Conservation (phyloP, 1,139 yeast species). For the Debaryomycetaceae sp. region DNA sequence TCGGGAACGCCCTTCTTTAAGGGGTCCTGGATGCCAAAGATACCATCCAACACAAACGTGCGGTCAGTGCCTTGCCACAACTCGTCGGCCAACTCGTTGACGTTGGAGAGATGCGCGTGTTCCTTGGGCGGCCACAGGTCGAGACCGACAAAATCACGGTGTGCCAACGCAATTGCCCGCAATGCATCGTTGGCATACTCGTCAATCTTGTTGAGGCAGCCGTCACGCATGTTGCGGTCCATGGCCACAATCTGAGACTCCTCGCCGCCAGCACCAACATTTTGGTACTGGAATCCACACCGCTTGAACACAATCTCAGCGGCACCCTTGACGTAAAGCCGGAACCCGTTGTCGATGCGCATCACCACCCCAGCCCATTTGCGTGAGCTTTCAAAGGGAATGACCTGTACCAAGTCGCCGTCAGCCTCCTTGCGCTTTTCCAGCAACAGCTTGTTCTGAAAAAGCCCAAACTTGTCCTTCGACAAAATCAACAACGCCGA, state of each 20-base stretch:
- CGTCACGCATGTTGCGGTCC: slow-evolving; percentile 30
- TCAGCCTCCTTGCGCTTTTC: slow-evolving; percentile 32
- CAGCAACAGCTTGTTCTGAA: slow-evolving; percentile 35
- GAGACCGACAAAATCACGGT: slow-evolving; percentile 55
- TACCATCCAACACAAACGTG: slow-evolving; percentile 51
- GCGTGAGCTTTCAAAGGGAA: slow-evolving; percentile 89
- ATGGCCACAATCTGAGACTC: slow-evolving; percentile 10
- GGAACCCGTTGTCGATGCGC: slow-evolving; percentile 39
- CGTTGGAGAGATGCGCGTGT: slow-evolving; percentile 15
- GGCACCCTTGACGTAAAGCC: slow-evolving; percentile 85
- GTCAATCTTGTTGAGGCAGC: slow-evolving; percentile 45
- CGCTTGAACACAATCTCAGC: slow-evolving; percentile 76
- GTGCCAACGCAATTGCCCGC: slow-evolving; percentile 82
- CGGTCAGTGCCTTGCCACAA: slow-evolving; percentile 11
- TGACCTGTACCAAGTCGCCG: slow-evolving; percentile 54
- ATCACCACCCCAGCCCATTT: slow-evolving; percentile 89
- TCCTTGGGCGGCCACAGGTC: slow-evolving; percentile 65
- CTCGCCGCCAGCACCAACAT: slow-evolving; percentile 13
- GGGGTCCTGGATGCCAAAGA: slow-evolving; percentile 95
- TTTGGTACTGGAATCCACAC: slow-evolving; percentile 41
- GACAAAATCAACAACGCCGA: slow-evolving; percentile 79
- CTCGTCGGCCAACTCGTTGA: slow-evolving; percentile 13
- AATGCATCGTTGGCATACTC: slow-evolving; percentile 71
- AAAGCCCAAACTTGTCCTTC: slow-evolving; percentile 47
- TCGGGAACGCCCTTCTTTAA: slow-evolving; percentile 84